Evolutionary conservation across 169 alveolate genomes (phyloP), one percentile per base, ranked within the genome.

Genomic region (Plasmodium vivax): DNA sequence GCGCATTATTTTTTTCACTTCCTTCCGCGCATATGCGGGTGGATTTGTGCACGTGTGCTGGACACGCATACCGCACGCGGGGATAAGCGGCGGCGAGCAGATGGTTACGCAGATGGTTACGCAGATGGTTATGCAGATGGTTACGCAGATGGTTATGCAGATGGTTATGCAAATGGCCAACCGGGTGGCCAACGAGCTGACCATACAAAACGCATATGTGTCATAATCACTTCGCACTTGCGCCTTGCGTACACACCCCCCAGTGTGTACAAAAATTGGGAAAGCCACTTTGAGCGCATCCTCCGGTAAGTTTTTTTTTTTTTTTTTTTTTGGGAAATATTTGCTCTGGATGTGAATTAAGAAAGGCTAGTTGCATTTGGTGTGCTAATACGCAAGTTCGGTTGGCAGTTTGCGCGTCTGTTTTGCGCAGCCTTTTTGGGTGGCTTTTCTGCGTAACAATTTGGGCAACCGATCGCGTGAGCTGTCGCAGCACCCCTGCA

Each of bases 41-140:
- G 32, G 45, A 80, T 43, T 38, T 43, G 27, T 80, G 71, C 58
- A 51, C 58, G 34, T 80, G 58, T 51, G 71, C 56, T 75, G 14
- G 9, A 80, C 71, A 62, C 85, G 85, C 34, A 80, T 51, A 80
- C n/a, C 23, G 12, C 73, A 32, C 77, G 38, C 77, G 38, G 41
- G n/a, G 0, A 68, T 27, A 68, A 68, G 38, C 14, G 16, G 38
- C 6, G n/a, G 38, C 32, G 16, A 68, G 27, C 32, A 68, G 34
- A 62, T 23, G 7, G 34, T 10, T 23, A 62, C 7, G 9, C 10
- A 19, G 6, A 45, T 45, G n/a, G n/a, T n/a, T n/a, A 23, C 27
- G 27, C 32, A 68, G 34, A 62, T 23, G 7, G 34, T 10, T 23
- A 47, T 47, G 27, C 32, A 68, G 34, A 62, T 23, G 7, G 34